Evolutionary conservation across 2,329 filamentous ascomycete species (phyloP), one percentile per base, ranked within the genome.

Genomic region (Exophiala sideris): DNA sequence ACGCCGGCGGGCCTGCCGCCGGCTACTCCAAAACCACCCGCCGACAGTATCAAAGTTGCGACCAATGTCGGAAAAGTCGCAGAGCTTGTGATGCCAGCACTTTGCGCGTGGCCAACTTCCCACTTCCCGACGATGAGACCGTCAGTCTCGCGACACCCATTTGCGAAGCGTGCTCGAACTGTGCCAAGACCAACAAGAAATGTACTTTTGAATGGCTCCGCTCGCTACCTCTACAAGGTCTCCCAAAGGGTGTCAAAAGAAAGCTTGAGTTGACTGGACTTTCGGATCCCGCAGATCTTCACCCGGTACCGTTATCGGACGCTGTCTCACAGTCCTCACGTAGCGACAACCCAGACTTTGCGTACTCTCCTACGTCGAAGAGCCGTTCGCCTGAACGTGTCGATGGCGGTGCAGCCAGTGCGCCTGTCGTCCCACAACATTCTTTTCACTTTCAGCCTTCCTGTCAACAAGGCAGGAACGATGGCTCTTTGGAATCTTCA

Each of bases 141-240:
- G 61, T 68, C 10, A 33, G 44, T 4, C n/a, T 39, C n/a, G n/a
- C 49, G 2, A 20, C 20, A 9, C 32, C 51, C 11, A 52, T 44
- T 5, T 45, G 46, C 45, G 50, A 54, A 32, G 53, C 57, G 10
- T 76, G 73, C 48, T 68, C 70, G 2, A 76, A 76, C 48, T 76
- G 73, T 62, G 70, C 68, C 38, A 71, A 72, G 63, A 75, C 71
- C 40, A 73, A 71, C 41, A 75, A 75, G 54, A 67, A 62, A 11
- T 76, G 73, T 56, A 76, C 73, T 0, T 74, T 75, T 54, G 70
- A 75, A 47, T 76, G 73, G 71, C 65, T 76, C 24, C 66, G 67
- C 29, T 44, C 39, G 11, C 54, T 54, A 9, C 69, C 67, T 60
- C 55, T 58, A 51, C 18, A 60, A 54, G 48, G 50, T 56, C 33